These are phyloP conservation scores for Bothriochloa decipiens DNA, from an alignment of 176 grass and related monocot species.

Conservation along the genomic window DNA sequence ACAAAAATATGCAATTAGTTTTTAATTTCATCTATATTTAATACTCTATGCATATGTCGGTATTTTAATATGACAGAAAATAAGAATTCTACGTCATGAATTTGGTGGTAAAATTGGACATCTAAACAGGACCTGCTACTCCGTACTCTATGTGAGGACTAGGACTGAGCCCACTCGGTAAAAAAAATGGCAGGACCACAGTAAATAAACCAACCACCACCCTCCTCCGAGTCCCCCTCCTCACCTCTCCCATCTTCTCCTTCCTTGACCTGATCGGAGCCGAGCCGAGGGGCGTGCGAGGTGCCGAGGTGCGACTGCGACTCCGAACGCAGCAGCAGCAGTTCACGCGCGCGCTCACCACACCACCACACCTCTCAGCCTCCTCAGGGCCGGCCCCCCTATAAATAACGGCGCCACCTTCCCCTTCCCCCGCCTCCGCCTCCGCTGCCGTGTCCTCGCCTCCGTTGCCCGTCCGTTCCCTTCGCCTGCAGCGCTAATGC, in stretches of 20 bases:
- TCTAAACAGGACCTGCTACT: too few species aligned
- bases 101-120: too few species aligned
- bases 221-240: neutral
- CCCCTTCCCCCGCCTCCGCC: neutral
- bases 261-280: neutral
- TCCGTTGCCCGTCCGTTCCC: neutral
- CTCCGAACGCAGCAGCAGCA: neutral
- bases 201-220: neutral
- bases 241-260: neutral
- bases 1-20: too few species aligned
- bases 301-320: neutral
- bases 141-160: too few species aligned
- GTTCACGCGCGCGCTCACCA: neutral
- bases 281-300: neutral
- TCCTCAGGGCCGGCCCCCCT: conserved; percentile 7
- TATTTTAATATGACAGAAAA: too few species aligned
- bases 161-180: too few species aligned
- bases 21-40: too few species aligned
- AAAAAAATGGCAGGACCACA: too few species aligned
- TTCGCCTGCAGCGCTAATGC: conserved; percentile 37
- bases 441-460: neutral
- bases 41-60: too few species aligned
- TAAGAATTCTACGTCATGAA: too few species aligned
- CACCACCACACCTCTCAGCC: neutral
- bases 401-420: conserved; percentile 35